Evolutionary conservation across 768 basidiomycete genomes (phyloP), one percentile per base, ranked within the genome.

Genomic region (Boletus sp.): DNA sequence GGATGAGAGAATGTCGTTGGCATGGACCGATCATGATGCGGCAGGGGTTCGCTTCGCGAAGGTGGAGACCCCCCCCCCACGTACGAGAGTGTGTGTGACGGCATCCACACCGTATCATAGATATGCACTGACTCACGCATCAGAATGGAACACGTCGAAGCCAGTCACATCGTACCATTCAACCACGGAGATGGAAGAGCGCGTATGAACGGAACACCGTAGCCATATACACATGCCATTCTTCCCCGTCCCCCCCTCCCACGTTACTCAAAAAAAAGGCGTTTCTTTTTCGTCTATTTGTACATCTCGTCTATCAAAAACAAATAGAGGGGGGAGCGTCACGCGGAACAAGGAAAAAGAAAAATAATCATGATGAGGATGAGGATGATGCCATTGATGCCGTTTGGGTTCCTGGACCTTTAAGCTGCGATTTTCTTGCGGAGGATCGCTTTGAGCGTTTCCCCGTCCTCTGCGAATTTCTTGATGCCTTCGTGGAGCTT

Each of bases 401-500:
- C n/a, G n/a, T n/a, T n/a, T n/a, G n/a, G n/a, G n/a, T n/a, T n/a
- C n/a, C n/a, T n/a, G n/a, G n/a, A n/a, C n/a, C n/a, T 34, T 15
- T 41, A 70, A 29, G 62, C 69, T 14, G 46, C 2, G 42, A 91
- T 68, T 72, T 87, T 90, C 74, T 84, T 60, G 73, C 79, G 84
- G 71, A 99, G 79, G 60, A 91, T 70, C 13, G 74, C 72, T 82
- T 96, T 97, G 76, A 99, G 85, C 4, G 90, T 84, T 69, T 85
- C 82, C 54, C 91, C 92, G 64, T 97, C 95, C 74, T 89, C 92
- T 47, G 92, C 93, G 72, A 98, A 98, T 76, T 94, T 96, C 77
- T 83, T 85, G 78, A 98, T 97, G 68, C 95, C 95, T 77, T 96
- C 91, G 72, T 95, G 92, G 53, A 96, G 79, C 78, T 96, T 96